phyloP scores from a whole-genome alignment of 306 rosid genomes.

The Sphenostylis stenocarpa region DNA sequence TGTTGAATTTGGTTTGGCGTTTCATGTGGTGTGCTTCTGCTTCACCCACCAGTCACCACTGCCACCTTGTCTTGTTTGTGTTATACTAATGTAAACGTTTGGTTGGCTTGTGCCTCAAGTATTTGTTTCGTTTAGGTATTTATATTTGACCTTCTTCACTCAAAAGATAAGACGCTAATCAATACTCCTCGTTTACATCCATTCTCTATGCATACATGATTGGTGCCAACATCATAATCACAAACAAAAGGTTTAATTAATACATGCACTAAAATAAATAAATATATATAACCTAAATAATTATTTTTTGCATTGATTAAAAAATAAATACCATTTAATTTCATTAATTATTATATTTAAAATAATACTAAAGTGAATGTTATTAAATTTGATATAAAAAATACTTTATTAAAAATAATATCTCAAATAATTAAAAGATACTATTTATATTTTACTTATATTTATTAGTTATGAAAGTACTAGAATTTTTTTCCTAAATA shows the following conservation, averaged over 20 bases:
- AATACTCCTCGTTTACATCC: not conserved
- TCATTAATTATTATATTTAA: no score
- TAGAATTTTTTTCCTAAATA: no score
- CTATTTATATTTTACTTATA: no score
- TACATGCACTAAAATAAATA: not conserved
- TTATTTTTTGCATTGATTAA: not conserved
- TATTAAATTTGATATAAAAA: no score
- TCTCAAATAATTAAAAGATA: no score
- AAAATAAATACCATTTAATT: no score
- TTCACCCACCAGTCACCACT: slow-evolving; percentile 10
- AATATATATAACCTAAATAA: no score
- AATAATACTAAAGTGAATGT: no score
- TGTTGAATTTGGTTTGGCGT: slow-evolving; percentile 12
- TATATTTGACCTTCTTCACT: not conserved
- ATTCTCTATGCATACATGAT: not conserved
- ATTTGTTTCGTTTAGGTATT: not conserved
- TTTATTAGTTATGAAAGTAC: no score
- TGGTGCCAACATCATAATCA: not conserved
- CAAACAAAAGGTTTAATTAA: no score
- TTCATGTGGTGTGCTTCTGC: slow-evolving; percentile 22
- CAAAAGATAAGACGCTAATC: not conserved
- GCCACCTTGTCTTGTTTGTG: not conserved
- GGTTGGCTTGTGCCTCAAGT: slow-evolving; percentile 29
- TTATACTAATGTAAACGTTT: not conserved
- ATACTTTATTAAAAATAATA: no score